A percentile compares a stretch with the other conserved stretches of the same genome.
phyloP scores from a whole-genome alignment of 306 rosid species.

The Rosa persica region DNA sequence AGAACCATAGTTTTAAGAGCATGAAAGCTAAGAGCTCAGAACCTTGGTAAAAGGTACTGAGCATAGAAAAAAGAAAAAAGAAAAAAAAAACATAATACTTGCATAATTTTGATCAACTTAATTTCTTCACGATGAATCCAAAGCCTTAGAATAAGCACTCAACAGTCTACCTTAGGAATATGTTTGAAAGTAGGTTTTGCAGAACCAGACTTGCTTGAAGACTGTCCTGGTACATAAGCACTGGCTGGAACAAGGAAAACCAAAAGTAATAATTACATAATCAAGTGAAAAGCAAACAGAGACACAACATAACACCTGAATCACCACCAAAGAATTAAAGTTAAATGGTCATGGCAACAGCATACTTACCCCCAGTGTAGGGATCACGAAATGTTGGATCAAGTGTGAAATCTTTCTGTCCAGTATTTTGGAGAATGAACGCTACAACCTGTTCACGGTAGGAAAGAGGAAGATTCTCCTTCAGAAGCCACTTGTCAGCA shows the following conservation, averaged over 20 bases:
- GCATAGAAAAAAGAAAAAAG: neutral
- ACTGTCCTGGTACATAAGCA: constrained; percentile 84
- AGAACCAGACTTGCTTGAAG: constrained; percentile 58
- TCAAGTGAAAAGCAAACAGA: constrained; percentile 19
- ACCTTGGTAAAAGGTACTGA: neutral
- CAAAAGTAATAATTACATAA: constrained; percentile 18
- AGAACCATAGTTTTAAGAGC: neutral
- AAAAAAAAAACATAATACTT: neutral
- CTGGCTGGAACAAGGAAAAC: constrained; percentile 51
- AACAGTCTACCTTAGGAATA: constrained; percentile 82
- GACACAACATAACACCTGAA: constrained; percentile 9
- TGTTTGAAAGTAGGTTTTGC: constrained; percentile 78
- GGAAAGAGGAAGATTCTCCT: constrained; percentile 83
- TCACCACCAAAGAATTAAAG: constrained; percentile 10
- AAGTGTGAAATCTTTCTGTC: constrained; percentile 62
- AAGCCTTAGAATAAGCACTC: constrained; percentile 12
- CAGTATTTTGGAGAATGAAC: constrained; percentile 89
- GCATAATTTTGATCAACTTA: neutral
- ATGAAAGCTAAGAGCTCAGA: neutral
- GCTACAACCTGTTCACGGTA: constrained; percentile 91
- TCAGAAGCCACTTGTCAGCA: constrained; percentile 96
- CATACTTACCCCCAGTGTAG: constrained; percentile 77
- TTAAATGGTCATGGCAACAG: constrained; percentile 21
- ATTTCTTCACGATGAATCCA: constrained; percentile 13
- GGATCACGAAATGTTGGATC: constrained; percentile 91